Percentiles rank a stretch among this genome's conserved stretches.
Conservation (phyloP, 75 land plant species). For the Cryptomeria japonica region DNA sequence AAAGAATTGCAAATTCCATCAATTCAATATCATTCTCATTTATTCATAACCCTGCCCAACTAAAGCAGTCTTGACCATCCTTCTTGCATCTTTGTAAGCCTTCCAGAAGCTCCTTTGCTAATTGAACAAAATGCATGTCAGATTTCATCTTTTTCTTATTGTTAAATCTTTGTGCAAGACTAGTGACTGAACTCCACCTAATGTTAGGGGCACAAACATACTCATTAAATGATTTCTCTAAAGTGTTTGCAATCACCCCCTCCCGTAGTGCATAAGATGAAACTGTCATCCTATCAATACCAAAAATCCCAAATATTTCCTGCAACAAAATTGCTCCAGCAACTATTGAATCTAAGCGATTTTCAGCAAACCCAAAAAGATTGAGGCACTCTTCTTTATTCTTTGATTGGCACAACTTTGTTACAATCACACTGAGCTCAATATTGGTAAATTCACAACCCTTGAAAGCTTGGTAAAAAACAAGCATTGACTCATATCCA, state of each 20-base stretch:
- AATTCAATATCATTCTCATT: constrained; percentile 49
- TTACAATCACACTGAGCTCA: constrained; percentile 38
- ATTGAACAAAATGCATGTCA: constrained; percentile 36
- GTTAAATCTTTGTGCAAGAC: constrained; percentile 47
- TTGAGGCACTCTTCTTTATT: constrained; percentile 25
- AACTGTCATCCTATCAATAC: constrained; percentile 65
- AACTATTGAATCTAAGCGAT: constrained; percentile 45
- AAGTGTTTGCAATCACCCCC: constrained; percentile 58
- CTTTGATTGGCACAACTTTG: constrained; percentile 29
- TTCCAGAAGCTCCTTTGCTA: constrained; percentile 47
- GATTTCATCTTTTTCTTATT: constrained; percentile 38
- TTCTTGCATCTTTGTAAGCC: constrained; percentile 25
- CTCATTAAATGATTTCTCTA: constrained; percentile 21
- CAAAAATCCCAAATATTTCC: constrained; percentile 57
- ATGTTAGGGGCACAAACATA: constrained; percentile 42
- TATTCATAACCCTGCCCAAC: constrained; percentile 3
- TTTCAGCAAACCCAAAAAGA: constrained; percentile 41
- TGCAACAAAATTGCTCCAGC: constrained; percentile 60
- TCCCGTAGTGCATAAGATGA: constrained; percentile 69
- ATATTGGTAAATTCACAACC: constrained; percentile 39
- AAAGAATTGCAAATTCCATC: constrained; percentile 35
- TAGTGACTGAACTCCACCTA: constrained; percentile 46
- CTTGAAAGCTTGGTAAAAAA: constrained; percentile 29
- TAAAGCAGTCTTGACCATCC: constrained; percentile 7
- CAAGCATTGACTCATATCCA: constrained; percentile 9